A percentile compares a stretch with the other conserved stretches of the same genome.
These are phyloP conservation scores for Saccharum hybrid DNA, from an alignment of 202 grass and related monocot genomes.

Conservation along the genomic window DNA sequence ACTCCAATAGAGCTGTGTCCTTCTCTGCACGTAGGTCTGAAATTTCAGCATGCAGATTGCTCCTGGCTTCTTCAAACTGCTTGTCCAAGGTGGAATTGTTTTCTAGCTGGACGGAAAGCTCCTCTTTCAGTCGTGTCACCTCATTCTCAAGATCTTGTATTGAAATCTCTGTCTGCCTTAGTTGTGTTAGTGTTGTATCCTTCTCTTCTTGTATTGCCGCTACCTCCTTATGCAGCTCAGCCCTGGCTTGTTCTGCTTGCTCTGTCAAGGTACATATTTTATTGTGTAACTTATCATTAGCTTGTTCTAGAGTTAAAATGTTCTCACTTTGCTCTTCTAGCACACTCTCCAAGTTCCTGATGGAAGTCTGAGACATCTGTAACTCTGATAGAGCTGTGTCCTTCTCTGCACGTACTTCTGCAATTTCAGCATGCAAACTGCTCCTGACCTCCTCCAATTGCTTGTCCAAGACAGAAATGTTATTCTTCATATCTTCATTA, in stretches of 20 bases:
- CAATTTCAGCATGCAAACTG: constrained; percentile 58
- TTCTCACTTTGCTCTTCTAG: constrained; percentile 44
- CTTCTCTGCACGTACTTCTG: constrained; percentile 51
- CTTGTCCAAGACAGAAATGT: constrained; percentile 34
- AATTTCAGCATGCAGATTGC: no score
- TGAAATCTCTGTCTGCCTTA: no score
- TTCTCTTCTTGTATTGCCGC: no score
- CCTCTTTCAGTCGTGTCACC: no score
- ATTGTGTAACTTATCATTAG: constrained; percentile 45
- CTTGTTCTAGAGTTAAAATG: constrained; percentile 46
- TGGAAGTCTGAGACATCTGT: constrained; percentile 45
- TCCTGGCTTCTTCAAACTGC: no score
- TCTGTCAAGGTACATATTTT: constrained; percentile 30
- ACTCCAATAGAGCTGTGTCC: no score
- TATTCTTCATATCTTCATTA: constrained; percentile 54
- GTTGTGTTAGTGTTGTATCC: no score
- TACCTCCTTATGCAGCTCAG: constrained; percentile 39
- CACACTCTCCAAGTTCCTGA: constrained; percentile 53
- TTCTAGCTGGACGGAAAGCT: no score
- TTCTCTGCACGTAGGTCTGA: no score
- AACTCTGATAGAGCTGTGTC: constrained; percentile 49
- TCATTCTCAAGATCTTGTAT: no score
- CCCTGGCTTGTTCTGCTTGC: constrained; percentile 46
- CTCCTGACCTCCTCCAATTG: constrained; percentile 54
- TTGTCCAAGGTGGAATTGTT: no score